These are phyloP conservation scores for Calonectria pauciramosa DNA, from an alignment of 2,329 filamentous ascomycete genomes.

Conservation along the genomic window DNA sequence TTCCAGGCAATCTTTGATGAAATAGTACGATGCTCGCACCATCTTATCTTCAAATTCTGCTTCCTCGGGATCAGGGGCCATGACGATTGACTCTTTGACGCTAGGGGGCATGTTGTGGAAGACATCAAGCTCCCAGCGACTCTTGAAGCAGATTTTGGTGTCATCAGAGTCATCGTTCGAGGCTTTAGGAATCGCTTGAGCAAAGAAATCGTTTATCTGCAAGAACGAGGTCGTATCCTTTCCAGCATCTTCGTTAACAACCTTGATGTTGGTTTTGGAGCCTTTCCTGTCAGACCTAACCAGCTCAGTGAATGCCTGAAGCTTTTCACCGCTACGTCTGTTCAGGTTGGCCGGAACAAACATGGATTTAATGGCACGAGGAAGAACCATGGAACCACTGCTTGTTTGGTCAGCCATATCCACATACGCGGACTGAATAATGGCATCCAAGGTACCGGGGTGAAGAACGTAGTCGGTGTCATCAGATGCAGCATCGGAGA, in stretches of 20 bases:
- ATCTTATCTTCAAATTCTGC: constrained; percentile 4
- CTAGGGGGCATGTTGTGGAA: not conserved
- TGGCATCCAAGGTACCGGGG: not conserved
- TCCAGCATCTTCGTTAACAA: not conserved
- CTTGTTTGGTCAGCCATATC: not conserved
- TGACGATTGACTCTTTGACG: not conserved
- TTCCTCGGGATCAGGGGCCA: not conserved
- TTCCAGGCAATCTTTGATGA: not conserved
- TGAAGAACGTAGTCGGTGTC: not conserved
- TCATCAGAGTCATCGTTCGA: not conserved
- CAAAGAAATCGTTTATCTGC: not conserved
- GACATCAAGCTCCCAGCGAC: not conserved
- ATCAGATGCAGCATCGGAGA: not conserved
- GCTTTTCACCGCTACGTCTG: not conserved
- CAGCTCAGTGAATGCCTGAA: not conserved
- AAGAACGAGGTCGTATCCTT: not conserved
- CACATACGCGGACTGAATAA: not conserved
- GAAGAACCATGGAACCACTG: not conserved
- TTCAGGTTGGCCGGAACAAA: not conserved
- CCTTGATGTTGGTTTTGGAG: not conserved
- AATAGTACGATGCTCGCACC: not conserved
- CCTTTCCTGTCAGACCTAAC: not conserved
- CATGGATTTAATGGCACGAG: not conserved
- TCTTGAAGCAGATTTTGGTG: not conserved
- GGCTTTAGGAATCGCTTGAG: not conserved